Evolutionary conservation across 2,329 filamentous ascomycete species (phyloP).

Genomic region (Neocatenulostroma microsporum): DNA sequence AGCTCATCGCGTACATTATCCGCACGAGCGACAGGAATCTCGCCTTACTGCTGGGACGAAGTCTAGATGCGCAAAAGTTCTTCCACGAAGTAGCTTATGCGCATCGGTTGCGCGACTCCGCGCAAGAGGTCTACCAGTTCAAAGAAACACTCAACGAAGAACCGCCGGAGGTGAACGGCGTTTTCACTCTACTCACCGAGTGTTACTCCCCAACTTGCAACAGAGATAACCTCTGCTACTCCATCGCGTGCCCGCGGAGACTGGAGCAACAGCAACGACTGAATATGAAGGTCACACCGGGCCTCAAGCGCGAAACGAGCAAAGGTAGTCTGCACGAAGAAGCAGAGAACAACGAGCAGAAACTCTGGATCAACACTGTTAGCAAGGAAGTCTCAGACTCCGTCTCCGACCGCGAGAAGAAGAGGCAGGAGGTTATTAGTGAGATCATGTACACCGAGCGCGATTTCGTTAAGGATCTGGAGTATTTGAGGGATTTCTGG

Average conservation of each 20-base stretch:
- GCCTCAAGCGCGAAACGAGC: slow-evolving; percentile 65
- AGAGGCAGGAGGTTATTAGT: slow-evolving; percentile 94
- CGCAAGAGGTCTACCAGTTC: slow-evolving; percentile 93
- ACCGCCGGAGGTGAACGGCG: slow-evolving; percentile 79
- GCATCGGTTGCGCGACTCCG: slow-evolving; percentile 88
- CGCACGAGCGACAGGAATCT: slow-evolving; percentile 93
- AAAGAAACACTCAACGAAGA: slow-evolving; percentile 85
- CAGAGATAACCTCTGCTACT: slow-evolving; percentile 90
- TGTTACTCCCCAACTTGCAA: slow-evolving; percentile 98
- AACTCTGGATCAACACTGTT: slow-evolving; percentile 98
- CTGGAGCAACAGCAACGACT: slow-evolving; percentile 90
- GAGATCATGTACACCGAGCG: slow-evolving; percentile 98
- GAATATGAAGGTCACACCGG: slow-evolving; percentile 87
- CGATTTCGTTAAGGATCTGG: slow-evolving; percentile 97
- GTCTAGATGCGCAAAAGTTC: slow-evolving; percentile 94
- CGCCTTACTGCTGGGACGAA: slow-evolving; percentile 79
- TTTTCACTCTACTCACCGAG: slow-evolving; percentile 92
- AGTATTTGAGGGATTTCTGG: slow-evolving; percentile 98
- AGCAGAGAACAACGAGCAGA: slow-evolving; percentile 79
- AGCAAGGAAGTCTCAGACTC: slow-evolving; percentile 89
- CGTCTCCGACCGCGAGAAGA: slow-evolving; percentile 86
- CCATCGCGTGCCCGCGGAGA: slow-evolving; percentile 87
- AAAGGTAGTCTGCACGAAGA: slow-evolving; percentile 73
- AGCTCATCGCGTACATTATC: slow-evolving; percentile 93
- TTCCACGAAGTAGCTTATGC: slow-evolving; percentile 99